Percentiles rank a stretch among this genome's conserved stretches.
phyloP scores from a whole-genome alignment of 140 eudicot species.

The Flaveria floridana region DNA sequence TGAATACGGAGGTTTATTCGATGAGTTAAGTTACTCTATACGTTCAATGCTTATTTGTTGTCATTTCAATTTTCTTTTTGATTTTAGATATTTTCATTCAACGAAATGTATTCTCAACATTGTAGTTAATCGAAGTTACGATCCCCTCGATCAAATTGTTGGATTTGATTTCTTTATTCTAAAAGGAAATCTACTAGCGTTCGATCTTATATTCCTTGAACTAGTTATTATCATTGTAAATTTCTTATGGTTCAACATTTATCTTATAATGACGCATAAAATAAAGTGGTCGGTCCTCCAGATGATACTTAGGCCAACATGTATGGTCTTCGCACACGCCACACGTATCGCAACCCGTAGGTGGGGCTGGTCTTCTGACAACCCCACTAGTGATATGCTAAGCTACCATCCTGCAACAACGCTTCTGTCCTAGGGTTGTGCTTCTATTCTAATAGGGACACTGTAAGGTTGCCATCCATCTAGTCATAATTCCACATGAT shows the following conservation, averaged over 20 bases:
- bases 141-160: conserved; percentile 23
- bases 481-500: no score
- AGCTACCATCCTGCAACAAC: no score
- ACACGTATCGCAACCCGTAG: no score
- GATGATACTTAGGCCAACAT: no score
- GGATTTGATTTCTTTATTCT: neutral
- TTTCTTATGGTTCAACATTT: neutral
- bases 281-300: no score
- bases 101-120: neutral
- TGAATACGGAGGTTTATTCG: conserved; percentile 22
- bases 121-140: conserved; percentile 35
- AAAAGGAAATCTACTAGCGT: conserved; percentile 13
- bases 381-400: no score
- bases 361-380: no score
- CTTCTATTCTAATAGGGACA: no score
- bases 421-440: no score
- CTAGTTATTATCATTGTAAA: neutral
- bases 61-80: neutral
- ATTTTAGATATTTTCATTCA: conserved; percentile 28
- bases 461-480: neutral
- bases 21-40: conserved; percentile 34
- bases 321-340: no score
- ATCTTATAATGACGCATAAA: neutral
- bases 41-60: conserved; percentile 18
- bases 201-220: neutral